Evolutionary conservation across 1,284 basidiomycete species (phyloP), one percentile per base, ranked within the genome.

Genomic region (Leccinum solheimii): DNA sequence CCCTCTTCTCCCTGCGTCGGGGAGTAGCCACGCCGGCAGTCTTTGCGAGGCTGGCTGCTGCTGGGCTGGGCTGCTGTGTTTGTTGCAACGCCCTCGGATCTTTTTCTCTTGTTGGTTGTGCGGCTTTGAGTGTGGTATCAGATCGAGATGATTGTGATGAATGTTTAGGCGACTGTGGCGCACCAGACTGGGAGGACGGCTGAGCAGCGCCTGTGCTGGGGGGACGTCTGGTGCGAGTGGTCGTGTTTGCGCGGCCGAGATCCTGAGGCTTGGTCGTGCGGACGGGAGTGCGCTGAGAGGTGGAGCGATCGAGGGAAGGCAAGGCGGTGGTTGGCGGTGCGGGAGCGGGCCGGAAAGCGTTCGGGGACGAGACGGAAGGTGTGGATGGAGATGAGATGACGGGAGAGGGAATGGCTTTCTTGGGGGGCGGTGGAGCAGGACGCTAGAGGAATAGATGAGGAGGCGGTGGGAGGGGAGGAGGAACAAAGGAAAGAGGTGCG

Each of bases 1-100:
- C 85, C 76, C 92, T 92, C 81, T 94, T 94, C 78, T 97, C 93
- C 62, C 95, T 80, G 66, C 94, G 79, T 60, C 95, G 80, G 1
- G 94, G 91, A 0, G 92, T 93, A 36, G 91, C 87, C 21, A 83
- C 83, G n/a, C 81, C 85, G 8, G 83, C 79, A 6, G 81, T 79
- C 78, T 91, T 90, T 48, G 86, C 86, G 52, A 90, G 75, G 66
- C 80, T 87, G 34, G 77, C 70, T 0, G 80, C 63, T 0, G 72
- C 74, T 1, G 73, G 69, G 55, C 83, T 86, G 32, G 80, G 82
- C 59, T 79, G 75, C 53, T 80, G 79, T 5, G 77, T 68, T 62
- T 78, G 76, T 71, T 73, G 66, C 67, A 74, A 59, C 69, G 75
- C 66, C 76, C 75, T 68, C 62, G 71, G 59, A 68, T 75, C 68